Evolutionary conservation across 192 early-diverging fungal genomes (phyloP).

Genomic region (Cladochytrium replicatum): DNA sequence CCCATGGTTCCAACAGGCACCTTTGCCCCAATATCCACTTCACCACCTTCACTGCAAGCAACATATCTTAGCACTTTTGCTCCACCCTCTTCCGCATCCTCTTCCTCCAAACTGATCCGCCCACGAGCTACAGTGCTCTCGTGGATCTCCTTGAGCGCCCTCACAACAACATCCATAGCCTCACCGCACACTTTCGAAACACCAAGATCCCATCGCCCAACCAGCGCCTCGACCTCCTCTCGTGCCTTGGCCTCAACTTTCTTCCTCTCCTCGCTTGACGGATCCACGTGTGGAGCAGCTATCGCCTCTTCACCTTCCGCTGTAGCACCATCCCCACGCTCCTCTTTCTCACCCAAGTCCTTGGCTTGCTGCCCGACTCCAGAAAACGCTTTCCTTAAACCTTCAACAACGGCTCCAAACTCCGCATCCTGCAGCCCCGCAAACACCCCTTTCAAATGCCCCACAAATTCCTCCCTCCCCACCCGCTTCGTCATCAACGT

Average conservation of each 20-base stretch:
- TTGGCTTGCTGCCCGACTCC: conserved; percentile 2
- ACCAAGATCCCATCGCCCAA: conserved; percentile 5
- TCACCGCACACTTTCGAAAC: conserved; percentile 12
- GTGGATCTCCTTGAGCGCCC: conserved; percentile 20
- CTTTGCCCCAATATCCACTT: neutral
- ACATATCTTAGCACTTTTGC: conserved; percentile 9
- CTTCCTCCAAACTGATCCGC: conserved; percentile 19
- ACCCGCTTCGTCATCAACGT: too few species aligned
- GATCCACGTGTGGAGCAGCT: conserved; percentile 7
- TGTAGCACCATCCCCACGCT: conserved; percentile 1
- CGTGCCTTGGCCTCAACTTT: conserved; percentile 13
- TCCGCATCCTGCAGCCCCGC: too few species aligned
- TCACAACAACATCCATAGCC: conserved; percentile 8
- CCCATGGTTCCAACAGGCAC: neutral
- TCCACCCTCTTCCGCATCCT: conserved; percentile 1
- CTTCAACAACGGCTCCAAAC: too few species aligned
- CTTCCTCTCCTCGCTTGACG: too few species aligned
- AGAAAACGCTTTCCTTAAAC: too few species aligned
- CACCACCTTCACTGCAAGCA: conserved; percentile 9
- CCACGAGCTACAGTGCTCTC: conserved; percentile 10
- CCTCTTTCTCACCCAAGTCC: neutral
- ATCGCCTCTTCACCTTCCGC: conserved; percentile 3
- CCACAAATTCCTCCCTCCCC: too few species aligned
- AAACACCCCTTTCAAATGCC: too few species aligned
- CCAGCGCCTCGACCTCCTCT: conserved; percentile 5